Conservation (phyloP, 2,329 filamentous ascomycete species). For the Dothideomycetidae sp. region DNA sequence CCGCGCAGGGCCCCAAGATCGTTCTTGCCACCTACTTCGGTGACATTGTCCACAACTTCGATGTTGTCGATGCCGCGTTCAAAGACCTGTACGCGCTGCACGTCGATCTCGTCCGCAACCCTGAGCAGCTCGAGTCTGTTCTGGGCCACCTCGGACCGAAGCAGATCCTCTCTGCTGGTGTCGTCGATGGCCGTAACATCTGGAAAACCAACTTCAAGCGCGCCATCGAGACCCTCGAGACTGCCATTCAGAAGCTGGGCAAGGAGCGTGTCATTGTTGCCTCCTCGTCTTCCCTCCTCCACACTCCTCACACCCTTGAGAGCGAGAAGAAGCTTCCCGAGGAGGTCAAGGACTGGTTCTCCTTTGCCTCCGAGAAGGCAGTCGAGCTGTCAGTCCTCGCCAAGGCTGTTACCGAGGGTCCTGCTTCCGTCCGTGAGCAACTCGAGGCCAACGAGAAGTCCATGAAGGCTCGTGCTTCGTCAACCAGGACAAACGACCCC, state of each 20-base stretch:
- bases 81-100: slow-evolving; percentile 70
- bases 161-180: slow-evolving; percentile 85
- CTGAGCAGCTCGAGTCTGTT: slow-evolving; percentile 87
- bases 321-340: slow-evolving; percentile 96
- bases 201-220: slow-evolving; percentile 99
- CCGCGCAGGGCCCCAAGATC: slow-evolving; percentile 63
- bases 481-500: slow-evolving; percentile 90
- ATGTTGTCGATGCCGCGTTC: slow-evolving; percentile 58
- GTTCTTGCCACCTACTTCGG: slow-evolving; percentile 96
- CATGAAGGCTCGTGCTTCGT: slow-evolving; percentile 77
- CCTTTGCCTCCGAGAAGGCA: slow-evolving; percentile 91
- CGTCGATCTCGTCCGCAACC: slow-evolving; percentile 93
- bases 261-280: slow-evolving; percentile 95
- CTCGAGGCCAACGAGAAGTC: slow-evolving; percentile 97
- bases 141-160: slow-evolving; percentile 69
- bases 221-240: slow-evolving; percentile 81
- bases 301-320: slow-evolving; percentile 93
- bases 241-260: slow-evolving; percentile 85
- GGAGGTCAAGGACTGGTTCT: slow-evolving; percentile 96
- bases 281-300: slow-evolving; percentile 92
- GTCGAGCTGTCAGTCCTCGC: slow-evolving; percentile 81
- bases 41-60: slow-evolving; percentile 98
- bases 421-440: slow-evolving; percentile 69
- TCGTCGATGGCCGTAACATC: slow-evolving; percentile 98
- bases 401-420: slow-evolving; percentile 90